Evolutionary conservation across 2,329 filamentous ascomycete species (phyloP), one percentile per base, ranked within the genome.

Genomic region (Curvularia hawaiiensis): DNA sequence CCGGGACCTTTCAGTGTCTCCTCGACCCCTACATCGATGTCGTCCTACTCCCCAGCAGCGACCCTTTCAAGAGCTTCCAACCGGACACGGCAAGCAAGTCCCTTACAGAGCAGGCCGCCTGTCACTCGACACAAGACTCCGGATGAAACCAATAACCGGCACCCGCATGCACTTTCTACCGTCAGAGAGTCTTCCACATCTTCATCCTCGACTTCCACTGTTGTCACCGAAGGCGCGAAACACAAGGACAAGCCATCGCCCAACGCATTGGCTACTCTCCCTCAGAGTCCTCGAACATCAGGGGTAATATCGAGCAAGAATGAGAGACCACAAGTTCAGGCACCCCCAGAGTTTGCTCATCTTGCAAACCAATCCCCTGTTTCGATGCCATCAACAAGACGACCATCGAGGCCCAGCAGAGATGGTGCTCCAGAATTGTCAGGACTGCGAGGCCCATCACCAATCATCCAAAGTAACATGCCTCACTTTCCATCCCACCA

Each of bases 11-110:
- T 91, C 75, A 92, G 90, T 70, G 84, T 90, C 61, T 89, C 90
- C 58, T 92, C 90, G 0, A 92, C 90, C 3, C 90, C 90, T 7
- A 92, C 89, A 4, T 92, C 90, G 10, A 87, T 90, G 61, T 89
- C 88, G 8, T 92, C 90, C 1, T 88, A 89, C 66, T 92, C 89
- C 16, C 88, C 90, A 3, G 83, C 85, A 3, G 74, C 88, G 4
- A 76, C 85, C 73, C 60, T 80, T 71, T 64, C 81, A 74, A 76
- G 71, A 55, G 59, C 55, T 26, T 76, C 79, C 49, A 73, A 79
- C n/a, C 82, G 82, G 65, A 69, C 75, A 56, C 82, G 82, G 64
- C 84, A 86, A 72, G 77, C 77, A 53, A 88, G 85, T 67, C 85
- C 83, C 46, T 78, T 81, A 47, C 75, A 82, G 58, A 84, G 79